Conservation (phyloP, 1,139 yeast genomes). For the Zygosaccharomyces pseudobailii region DNA sequence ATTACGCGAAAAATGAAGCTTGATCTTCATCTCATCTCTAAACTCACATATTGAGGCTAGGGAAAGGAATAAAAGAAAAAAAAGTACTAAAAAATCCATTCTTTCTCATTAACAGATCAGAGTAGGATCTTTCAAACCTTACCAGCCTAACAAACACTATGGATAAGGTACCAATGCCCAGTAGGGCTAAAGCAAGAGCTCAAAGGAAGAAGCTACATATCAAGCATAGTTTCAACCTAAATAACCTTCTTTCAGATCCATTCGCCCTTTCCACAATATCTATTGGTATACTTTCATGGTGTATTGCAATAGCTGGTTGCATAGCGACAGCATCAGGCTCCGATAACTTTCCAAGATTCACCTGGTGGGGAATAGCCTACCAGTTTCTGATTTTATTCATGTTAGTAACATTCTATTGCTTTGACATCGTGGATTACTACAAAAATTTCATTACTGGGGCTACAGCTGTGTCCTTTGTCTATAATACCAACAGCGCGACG, state of each 20-base stretch:
- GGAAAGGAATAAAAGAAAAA: background rate
- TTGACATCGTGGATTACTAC: conserved; percentile 68
- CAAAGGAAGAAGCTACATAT: conserved; percentile 22
- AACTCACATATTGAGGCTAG: background rate
- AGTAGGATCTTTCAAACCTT: background rate
- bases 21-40: background rate
- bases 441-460: conserved; percentile 40
- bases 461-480: conserved; percentile 56
- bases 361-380: conserved; percentile 98
- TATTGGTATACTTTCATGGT: conserved; percentile 67
- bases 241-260: conserved; percentile 61
- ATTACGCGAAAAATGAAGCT: conserved; percentile 8
- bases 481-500: conserved; percentile 79
- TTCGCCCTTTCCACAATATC: conserved; percentile 65
- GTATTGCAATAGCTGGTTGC: conserved; percentile 82
- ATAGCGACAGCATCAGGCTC: conserved; percentile 49
- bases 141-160: background rate
- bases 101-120: background rate
- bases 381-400: conserved; percentile 57
- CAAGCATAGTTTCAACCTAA: conserved; percentile 34
- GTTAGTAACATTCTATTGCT: conserved; percentile 57
- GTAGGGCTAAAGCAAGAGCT: conserved; percentile 21
- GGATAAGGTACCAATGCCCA: conserved; percentile 16
- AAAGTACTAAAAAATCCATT: background rate
- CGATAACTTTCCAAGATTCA: conserved; percentile 63